phyloP scores from a whole-genome alignment of 139 green algal genomes.

The Picochlorum sp. region DNA sequence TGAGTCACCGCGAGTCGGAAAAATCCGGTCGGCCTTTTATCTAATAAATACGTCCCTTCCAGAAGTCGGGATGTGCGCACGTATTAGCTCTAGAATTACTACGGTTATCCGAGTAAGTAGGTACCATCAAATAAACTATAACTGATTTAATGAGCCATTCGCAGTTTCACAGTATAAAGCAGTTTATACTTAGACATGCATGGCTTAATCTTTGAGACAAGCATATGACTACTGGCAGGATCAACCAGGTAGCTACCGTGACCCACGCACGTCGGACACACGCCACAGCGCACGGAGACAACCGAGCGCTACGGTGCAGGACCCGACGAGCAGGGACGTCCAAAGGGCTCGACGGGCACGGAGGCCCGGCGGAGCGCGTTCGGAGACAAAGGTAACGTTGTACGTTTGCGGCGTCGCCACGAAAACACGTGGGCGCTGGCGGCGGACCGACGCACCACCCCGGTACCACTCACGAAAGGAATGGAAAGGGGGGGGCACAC shows the following conservation, averaged over 20 bases:
- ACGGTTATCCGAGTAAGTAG: slow-evolving; percentile 66
- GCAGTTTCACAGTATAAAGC: slow-evolving; percentile 99
- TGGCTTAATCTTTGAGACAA: slow-evolving; percentile 99
- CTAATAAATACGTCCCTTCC: slow-evolving; percentile 91
- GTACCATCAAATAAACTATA: slow-evolving; percentile 99
- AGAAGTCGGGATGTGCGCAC: slow-evolving; percentile 78
- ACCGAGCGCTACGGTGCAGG: background rate
- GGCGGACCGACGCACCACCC: too few relatives aligned
- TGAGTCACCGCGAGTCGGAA: slow-evolving; percentile 58
- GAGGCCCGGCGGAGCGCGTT: background rate
- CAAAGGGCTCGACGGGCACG: too few relatives aligned
- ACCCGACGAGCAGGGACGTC: background rate
- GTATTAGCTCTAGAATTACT: slow-evolving; percentile 93
- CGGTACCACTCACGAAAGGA: too few relatives aligned
- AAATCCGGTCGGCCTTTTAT: slow-evolving; percentile 55
- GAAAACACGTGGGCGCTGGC: background rate
- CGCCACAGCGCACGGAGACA: background rate
- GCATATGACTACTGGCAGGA: slow-evolving; percentile 96
- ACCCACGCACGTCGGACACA: background rate
- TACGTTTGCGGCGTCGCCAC: background rate
- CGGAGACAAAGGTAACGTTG: background rate
- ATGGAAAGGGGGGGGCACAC: too few relatives aligned
- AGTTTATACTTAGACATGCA: slow-evolving; percentile 99
- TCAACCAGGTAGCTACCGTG: slow-evolving; percentile 81
- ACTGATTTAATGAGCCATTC: slow-evolving; percentile 99